Evolutionary conservation across 2,329 filamentous ascomycete genomes (phyloP).

Genomic region (Fusarium anthophilum): DNA sequence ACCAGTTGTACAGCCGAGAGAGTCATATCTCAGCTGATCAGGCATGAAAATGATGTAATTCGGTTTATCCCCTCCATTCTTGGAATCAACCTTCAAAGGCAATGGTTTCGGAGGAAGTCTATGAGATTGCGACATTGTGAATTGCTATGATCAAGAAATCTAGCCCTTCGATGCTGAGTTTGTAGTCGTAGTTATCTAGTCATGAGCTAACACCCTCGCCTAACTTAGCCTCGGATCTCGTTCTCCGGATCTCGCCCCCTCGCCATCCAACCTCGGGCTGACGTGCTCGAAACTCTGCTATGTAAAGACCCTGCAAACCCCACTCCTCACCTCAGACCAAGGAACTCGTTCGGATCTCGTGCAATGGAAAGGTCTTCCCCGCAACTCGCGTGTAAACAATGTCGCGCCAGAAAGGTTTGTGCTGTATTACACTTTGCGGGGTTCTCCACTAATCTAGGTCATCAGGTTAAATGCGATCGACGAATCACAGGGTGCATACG

Average conservation of each 20-base stretch:
- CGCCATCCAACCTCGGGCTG: constrained; percentile 7
- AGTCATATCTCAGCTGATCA: constrained; percentile 58
- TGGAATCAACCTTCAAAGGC: constrained; percentile 35
- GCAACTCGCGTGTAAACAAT: constrained; percentile 35
- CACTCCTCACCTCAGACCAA: background rate
- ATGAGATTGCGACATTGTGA: constrained; percentile 16
- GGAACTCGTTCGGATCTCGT: constrained; percentile 30
- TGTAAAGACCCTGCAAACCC: background rate
- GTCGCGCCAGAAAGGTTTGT: constrained; percentile 39
- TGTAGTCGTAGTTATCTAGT: background rate
- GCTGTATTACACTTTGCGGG: background rate
- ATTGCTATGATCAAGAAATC: background rate
- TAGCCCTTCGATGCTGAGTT: background rate
- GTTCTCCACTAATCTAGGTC: constrained; percentile 11
- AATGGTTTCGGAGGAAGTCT: constrained; percentile 33
- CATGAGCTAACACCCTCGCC: background rate
- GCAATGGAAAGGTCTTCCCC: background rate
- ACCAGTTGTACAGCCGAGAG: constrained; percentile 49
- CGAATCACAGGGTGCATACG: constrained; percentile 22
- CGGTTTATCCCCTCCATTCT: constrained; percentile 42
- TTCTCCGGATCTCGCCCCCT: constrained; percentile 19
- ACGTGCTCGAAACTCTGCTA: constrained; percentile 17
- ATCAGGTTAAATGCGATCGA: constrained; percentile 42
- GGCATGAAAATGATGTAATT: constrained; percentile 59
- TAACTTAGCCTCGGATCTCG: constrained; percentile 29